Evolutionary conservation across 768 basidiomycete species (phyloP).

Genomic region (Hypholoma sublateritium): DNA sequence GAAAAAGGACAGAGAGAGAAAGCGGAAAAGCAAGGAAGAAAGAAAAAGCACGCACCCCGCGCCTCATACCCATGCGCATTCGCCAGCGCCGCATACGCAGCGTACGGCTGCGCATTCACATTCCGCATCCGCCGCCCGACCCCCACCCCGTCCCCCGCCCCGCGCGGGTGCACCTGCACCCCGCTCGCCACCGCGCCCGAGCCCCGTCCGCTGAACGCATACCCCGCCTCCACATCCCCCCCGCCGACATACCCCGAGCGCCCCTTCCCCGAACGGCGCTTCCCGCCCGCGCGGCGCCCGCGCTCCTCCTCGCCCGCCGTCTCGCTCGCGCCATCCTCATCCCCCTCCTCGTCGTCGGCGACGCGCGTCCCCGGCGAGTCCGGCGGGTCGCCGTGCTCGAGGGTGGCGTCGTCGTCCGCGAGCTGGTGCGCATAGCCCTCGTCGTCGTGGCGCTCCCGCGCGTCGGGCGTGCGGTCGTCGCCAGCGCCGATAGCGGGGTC

Average conservation of each 20-base stretch:
- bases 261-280: no score
- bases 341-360: constrained; percentile 6
- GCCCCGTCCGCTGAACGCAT: not conserved
- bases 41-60: not conserved
- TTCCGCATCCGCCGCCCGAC: constrained; percentile 10
- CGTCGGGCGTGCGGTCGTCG: no score
- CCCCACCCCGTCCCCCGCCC: not conserved
- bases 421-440: no score
- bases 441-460: no score
- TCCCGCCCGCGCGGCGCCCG: not conserved
- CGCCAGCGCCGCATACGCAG: constrained; percentile 17
- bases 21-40: not conserved
- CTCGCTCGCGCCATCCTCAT: not conserved
- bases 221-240: not conserved
- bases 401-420: not conserved
- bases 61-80: constrained; percentile 13
- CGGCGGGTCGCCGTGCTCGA: no score
- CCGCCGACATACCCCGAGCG: not conserved
- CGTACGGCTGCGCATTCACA: constrained; percentile 23
- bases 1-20: not conserved
- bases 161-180: not conserved
- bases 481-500: no score
- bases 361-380: not conserved
- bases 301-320: constrained; percentile 9
- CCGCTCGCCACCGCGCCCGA: constrained; percentile 1